Base-by-base conservation (phyloP, 306 rosid genomes). In the Vigna hirtella region DNA sequence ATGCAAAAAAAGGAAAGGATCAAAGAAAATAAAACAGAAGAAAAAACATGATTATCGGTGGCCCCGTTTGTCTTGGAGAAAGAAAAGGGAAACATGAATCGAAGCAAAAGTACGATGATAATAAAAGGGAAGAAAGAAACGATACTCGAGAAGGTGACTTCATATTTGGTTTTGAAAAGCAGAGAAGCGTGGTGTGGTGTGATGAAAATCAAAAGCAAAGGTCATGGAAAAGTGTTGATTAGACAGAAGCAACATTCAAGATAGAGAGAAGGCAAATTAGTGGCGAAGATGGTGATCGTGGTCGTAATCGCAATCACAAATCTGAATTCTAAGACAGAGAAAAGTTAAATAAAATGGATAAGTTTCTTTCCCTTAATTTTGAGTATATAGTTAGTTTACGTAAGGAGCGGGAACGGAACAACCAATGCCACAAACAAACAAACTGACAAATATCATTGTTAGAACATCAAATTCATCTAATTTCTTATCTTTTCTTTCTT, bases 351-450 rank as follows among this genome's bases (percentile, higher is more conserved):
- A 20, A 63, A 49, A 49, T 5, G 30, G 72, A 76, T 9, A 58
- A 59, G 43, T 50, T 58, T 36, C 66, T 22, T 66, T 66, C 72
- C 66, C 4, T 66, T n/a, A 11, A 20, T 40, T 73, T 38, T 68
- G 14, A n/a, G 70, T n/a, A 57, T 15, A 56, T 4, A 61, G 34
- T 59, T 79, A 8, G 77, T 62, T 70, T 73, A 71, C 71, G 83
- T 1, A 52, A 71, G 73, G 66, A 63, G 83, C 78, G 78, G 83
- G 78, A 79, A 79, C 83, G 66, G 73, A 50, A 51, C 10, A 63
- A 72, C 59, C 24, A 50, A n/a, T 77, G 20, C 18, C 82, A 48
- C 64, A 59, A 34, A 70, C 74, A 50, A 67, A 73, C 30, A 43
- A 53, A 71, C 13, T 5, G 18, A 11, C 49, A 4, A 38, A 64